Evolutionary conservation across 2,329 filamentous ascomycete genomes (phyloP), one percentile per base, ranked within the genome.

Genomic region (Parastagonospora nodorum): DNA sequence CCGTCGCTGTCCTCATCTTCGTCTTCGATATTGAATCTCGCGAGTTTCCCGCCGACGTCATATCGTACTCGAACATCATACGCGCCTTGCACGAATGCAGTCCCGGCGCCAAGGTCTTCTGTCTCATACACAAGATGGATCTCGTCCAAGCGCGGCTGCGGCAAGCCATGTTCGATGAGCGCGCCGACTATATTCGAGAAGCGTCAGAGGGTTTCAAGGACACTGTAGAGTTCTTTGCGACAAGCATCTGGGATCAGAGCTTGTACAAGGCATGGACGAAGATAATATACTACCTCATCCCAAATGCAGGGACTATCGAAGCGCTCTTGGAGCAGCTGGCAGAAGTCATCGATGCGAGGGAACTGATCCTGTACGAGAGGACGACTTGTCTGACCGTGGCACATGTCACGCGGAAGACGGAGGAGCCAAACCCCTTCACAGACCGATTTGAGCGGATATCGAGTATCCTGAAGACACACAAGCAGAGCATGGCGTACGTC

Each of bases 91-190:
- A 88, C 48, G 92, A 97, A 76, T 96, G 87, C 80, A 95, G 90
- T 41, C 84, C 85, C 2, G 77, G 77, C 30, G 91, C 93, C 56
- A 89, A 90, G 72, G 88, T 99, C 66, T 99, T 97, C 77, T 89
- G 94, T 55, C 85, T 99, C 38, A 89, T 99, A 61, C 94, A 99
- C 86, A 99, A 99, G 77, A 97, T 99, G 89, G 94, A 99, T 73
- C 84, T 99, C 24, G 91, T 97, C 42, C 89, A 92, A 61, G 84
- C 87, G 33, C 84, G 88, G 50, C 85, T 88, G 61, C 89, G 92
- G 53, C 87, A 92, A 69, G 80, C 85, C 51, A 85, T 96, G 57
- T 97, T 96, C 74, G 87, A 93, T 55, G 89, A 96, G 66, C 88
- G 91, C 53, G 88, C 92, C 19, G 81, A 84, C 28, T 80, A 92